Evolutionary conservation across 192 early-diverging fungal species (phyloP), one percentile per base, ranked within the genome.

Genomic region (Coemansia asiatica): DNA sequence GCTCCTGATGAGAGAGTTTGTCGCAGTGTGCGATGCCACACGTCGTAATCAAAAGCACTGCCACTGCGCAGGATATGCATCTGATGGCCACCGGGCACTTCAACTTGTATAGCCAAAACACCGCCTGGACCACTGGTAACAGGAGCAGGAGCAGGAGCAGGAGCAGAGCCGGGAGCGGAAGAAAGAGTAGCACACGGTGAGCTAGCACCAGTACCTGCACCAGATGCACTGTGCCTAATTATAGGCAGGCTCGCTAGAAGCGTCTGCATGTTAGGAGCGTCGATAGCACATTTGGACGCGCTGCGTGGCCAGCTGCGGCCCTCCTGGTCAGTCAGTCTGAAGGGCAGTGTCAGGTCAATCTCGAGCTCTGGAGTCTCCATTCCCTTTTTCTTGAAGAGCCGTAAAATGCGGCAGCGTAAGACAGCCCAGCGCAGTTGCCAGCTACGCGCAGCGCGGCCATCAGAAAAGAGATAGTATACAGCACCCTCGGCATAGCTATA

Each of bases 371-470:
- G 35, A 16, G 67, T 67, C 9, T 50, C 19, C 60, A 75, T 58
- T 10, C 65, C 72, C 60, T 79, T 81, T 10, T 69, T 63, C 47
- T 60, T 72, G 63, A 74, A 78, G 36, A 81, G 64, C 21, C 72
- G 59, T 29, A 84, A 65, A 31, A 67, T 56, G 6, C 68, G 66
- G 25, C 70, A 66, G 23, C 79, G 69, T 56, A 84, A 58, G 22
- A 84, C 83, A 0, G 68, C 54, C 83, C 83, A 84, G 60, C 60
- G 60, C 55, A 81, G 56, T 53, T 81, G 65, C 83, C 83, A 84
- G 33, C 26, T 56, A 10, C 61, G 21, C 25, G 40, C 36, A 6
- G 33, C 56, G 1, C n/a, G 38, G 33, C 72, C 66, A 46, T 75
- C 67, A 0, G 79, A 29, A 22, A 68, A 62, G 38, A 84, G 36